A percentile compares a stretch with the other conserved stretches of the same genome.
phyloP scores from a whole-genome alignment of 2,329 filamentous ascomycete genomes.

The Fusarium verticillioides region DNA sequence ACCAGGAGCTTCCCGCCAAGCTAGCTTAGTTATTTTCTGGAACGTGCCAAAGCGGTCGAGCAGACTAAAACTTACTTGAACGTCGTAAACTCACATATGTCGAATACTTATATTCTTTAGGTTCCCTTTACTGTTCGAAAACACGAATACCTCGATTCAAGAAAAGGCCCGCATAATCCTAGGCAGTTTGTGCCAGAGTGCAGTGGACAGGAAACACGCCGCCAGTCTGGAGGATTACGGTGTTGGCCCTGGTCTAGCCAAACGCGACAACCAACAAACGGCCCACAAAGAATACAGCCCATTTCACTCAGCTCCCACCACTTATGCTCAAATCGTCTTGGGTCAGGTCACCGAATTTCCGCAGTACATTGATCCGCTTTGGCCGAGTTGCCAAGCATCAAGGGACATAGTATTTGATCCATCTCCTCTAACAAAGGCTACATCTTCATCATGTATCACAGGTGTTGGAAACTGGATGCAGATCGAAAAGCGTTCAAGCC shows the following conservation, averaged over 20 bases:
- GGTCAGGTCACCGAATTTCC: conserved; percentile 1
- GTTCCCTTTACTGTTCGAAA: not conserved
- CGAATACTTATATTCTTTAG: not conserved
- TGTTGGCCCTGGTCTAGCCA: conserved; percentile 21
- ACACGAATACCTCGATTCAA: not conserved
- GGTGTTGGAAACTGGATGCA: not conserved
- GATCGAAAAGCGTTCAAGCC: not conserved
- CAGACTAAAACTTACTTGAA: not conserved
- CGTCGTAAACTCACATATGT: not conserved
- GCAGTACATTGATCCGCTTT: not conserved
- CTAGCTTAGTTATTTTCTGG: conserved; percentile 8
- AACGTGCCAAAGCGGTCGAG: conserved; percentile 16
- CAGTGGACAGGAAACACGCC: conserved; percentile 34
- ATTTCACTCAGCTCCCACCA: conserved; percentile 6
- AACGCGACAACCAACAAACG: conserved; percentile 33
- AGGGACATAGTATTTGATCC: not conserved
- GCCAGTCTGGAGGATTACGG: conserved; percentile 22
- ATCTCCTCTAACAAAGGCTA: not conserved
- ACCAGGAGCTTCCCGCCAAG: conserved; percentile 22
- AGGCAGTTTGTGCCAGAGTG: not conserved
- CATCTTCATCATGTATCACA: not conserved
- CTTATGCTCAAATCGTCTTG: not conserved
- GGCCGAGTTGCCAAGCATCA: not conserved
- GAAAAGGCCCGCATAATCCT: not conserved
- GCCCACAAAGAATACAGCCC: conserved; percentile 24